Evolutionary conservation across 2,329 filamentous ascomycete genomes (phyloP), one percentile per base, ranked within the genome.

Genomic region (Ophiognomonia clavigignenti-juglandacearum): DNA sequence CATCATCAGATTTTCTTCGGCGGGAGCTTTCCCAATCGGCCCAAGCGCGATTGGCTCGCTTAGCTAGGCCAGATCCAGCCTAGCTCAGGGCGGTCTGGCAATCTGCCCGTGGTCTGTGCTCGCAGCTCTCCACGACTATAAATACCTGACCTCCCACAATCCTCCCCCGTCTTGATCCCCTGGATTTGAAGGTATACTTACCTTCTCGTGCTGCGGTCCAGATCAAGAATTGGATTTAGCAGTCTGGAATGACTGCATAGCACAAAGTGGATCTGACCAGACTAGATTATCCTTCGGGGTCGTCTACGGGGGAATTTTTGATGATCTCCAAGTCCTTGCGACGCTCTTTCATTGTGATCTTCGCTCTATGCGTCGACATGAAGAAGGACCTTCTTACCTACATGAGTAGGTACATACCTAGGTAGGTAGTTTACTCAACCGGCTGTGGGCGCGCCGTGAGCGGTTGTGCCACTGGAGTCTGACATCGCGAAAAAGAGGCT

Each of bases 161-260:
- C 31, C 35, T 23, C 6, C 4, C 1, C 7, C 9, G 2, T 22
- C 13, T 39, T 27, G 11, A 3, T 11, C 10, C 23, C 4, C 16
- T 29, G 18, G 27, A 7, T 13, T 29, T 5, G n/a, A n/a, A n/a
- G n/a, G n/a, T 36, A 11, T 16, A 14, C n/a, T 34, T 26, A 24
- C 31, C 27, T 46, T n/a, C 13, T 23, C 14, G 7, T 9, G n/a
- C 1, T 5, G 9, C 47, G 14, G 44, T 39, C n/a, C n/a, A n/a
- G n/a, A n/a, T 50, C 48, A 43, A 22, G 36, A 37, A 47, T 31
- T 7, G 47, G 14, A n/a, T 5, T 2, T 11, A n/a, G 7, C 29
- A 44, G 44, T 23, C n/a, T 48, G 31, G 37, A 23, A 44, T 29
- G 48, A 45, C 45, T 51, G 48, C 45, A 41, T 44, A 29, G 41